Evolutionary conservation across 257 asterid species (phyloP), one percentile per base, ranked within the genome.

Genomic region (Anisodus acutangulus): DNA sequence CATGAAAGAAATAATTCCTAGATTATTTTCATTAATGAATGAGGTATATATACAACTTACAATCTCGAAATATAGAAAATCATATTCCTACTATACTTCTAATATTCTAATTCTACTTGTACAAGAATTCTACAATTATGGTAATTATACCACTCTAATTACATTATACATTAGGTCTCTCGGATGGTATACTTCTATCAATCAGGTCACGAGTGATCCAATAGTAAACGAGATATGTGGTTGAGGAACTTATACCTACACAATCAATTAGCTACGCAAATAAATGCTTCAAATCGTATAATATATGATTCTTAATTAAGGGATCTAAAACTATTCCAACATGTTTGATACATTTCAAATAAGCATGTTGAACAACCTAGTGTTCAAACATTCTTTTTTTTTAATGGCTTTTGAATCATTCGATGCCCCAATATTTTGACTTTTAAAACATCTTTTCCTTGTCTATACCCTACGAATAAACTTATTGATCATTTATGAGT

Each of bases 141-240:
- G 26, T 22, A 22, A 22, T 22, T 22, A 22, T 22, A 22, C 26
- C 0, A 22, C 26, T 22, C 26, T 22, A 22, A 22, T 22, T 22
- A 22, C 26, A 22, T 22, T 22, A 22, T 22, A 22, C 26, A 22
- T 22, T 22, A 22, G 26, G 26, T 22, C 26, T 22, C 26, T 22
- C 26, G 26, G 26, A 22, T 22, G 26, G 26, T 22, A 22, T 22
- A 22, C 26, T 22, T 22, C 26, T 22, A 22, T 22, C 26, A 22
- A 22, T 22, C 2, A 31, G 35, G 35, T 31, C 35, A 41, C 45
- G 45, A 41, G 45, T 69, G 49, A 37, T 69, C 78, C 78, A 69
- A 69, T 69, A 39, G 78, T 69, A 69, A 37, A 6, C 53, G 41
- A 69, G 54, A 15, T 69, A 39, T 39, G 78, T 69, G 78, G 78